Conservation (phyloP, 73 alveolate species). For the Tetrahymena thermophila region DNA sequence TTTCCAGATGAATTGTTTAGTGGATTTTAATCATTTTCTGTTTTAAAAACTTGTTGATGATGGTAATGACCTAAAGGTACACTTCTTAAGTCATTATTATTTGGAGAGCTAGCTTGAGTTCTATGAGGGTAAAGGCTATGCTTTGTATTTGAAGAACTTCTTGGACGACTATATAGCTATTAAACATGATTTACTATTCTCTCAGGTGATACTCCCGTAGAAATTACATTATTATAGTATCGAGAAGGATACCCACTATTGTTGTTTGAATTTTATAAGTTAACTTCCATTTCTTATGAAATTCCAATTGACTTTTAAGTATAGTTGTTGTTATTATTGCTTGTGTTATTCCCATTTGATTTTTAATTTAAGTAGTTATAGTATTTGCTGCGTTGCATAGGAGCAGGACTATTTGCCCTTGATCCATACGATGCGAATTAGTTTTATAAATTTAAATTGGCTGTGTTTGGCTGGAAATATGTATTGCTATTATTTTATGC, state of each 20-base stretch:
- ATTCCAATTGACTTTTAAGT: neutral
- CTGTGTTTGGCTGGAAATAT: neutral
- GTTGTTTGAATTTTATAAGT: neutral
- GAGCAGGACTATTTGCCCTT: neutral
- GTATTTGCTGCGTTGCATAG: neutral
- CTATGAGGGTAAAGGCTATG: neutral
- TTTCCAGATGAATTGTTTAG: neutral
- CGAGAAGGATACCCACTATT: neutral
- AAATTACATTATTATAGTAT: neutral
- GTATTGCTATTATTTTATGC: neutral
- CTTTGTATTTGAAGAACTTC: neutral
- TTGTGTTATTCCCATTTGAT: neutral
- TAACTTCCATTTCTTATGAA: neutral
- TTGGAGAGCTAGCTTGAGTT: neutral
- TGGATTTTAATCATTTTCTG: neutral
- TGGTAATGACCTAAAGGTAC: neutral
- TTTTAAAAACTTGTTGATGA: neutral
- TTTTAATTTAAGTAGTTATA: neutral
- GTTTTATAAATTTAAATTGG: neutral
- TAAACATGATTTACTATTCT: neutral
- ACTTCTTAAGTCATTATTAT: neutral
- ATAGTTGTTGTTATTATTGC: neutral
- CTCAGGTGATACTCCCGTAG: neutral
- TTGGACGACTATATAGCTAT: neutral
- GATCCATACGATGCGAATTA: neutral